Evolutionary conservation across 1,139 yeast species (phyloP).

Genomic region (Scheffersomyces lignicola): DNA sequence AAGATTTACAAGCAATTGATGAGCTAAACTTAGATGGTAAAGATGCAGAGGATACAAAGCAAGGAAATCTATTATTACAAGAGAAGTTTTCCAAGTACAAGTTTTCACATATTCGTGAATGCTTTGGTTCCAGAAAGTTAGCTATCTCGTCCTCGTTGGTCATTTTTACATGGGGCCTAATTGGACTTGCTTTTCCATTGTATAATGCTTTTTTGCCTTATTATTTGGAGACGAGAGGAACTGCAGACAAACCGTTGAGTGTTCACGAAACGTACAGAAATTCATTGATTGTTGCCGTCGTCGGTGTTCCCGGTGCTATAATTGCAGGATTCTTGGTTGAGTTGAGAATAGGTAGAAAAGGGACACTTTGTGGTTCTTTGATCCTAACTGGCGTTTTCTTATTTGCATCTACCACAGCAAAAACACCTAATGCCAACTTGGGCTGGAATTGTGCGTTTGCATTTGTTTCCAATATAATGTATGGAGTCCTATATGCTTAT

Average conservation of each 20-base stretch:
- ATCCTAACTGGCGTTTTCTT: conserved; percentile 40
- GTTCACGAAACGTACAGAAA: conserved; percentile 40
- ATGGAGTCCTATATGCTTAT: conserved; percentile 46
- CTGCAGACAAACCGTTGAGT: conserved; percentile 31
- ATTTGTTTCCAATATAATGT: conserved; percentile 43
- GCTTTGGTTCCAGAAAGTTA: conserved; percentile 35
- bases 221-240: conserved; percentile 35
- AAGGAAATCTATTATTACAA: conserved; percentile 20
- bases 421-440: conserved; percentile 35
- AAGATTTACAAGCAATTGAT: conserved; percentile 32
- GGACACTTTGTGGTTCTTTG: conserved; percentile 33
- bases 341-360: conserved; percentile 40
- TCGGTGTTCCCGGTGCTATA: conserved; percentile 44
- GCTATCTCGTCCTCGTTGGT: conserved; percentile 36
- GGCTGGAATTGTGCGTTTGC: conserved; percentile 49
- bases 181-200: conserved; percentile 47
- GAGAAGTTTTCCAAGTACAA: conserved; percentile 29
- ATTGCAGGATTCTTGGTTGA: conserved; percentile 42
- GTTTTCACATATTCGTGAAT: conserved; percentile 31
- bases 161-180: conserved; percentile 42
- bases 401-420: conserved; percentile 45
- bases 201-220: conserved; percentile 46
- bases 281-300: conserved; percentile 39
- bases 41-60: conserved; percentile 8
- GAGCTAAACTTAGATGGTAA: conserved; percentile 13